Evolutionary conservation across 306 rosid genomes (phyloP).

Genomic region (Sindora glabra): DNA sequence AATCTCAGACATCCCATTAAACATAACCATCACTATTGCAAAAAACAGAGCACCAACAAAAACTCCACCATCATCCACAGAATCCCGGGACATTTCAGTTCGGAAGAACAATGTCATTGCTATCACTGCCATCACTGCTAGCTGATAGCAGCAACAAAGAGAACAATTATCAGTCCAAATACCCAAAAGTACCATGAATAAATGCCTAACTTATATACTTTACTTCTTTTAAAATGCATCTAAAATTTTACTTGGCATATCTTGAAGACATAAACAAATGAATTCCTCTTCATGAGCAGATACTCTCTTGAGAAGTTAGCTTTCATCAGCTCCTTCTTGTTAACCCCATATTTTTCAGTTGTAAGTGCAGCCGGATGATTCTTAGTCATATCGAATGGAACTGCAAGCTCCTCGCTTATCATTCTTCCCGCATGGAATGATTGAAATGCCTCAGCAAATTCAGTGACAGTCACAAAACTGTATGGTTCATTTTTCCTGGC

Average conservation of each 20-base stretch:
- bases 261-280: no score
- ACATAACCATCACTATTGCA: constrained; percentile 31
- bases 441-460: constrained; percentile 35
- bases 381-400: constrained; percentile 29
- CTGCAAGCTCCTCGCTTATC: constrained; percentile 25
- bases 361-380: constrained; percentile 39
- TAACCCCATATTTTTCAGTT: constrained; percentile 25
- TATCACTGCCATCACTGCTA: constrained; percentile 38
- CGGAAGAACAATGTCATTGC: constrained; percentile 51
- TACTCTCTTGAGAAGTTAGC: constrained; percentile 41
- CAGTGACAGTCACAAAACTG: constrained; percentile 23
- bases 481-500: constrained; percentile 21
- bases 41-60: constrained; percentile 49
- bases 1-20: constrained; percentile 51
- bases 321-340: constrained; percentile 28
- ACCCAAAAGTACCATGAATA: no score
- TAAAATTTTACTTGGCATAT: no score
- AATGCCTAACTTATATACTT: no score
- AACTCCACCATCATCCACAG: constrained; percentile 43
- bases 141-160: constrained; percentile 35
- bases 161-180: neutral
- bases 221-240: no score
- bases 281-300: no score
- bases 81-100: constrained; percentile 55
- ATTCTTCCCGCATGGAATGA: constrained; percentile 29